Evolutionary conservation across 768 basidiomycete species (phyloP).

Genomic region (Phylloporus sp.): DNA sequence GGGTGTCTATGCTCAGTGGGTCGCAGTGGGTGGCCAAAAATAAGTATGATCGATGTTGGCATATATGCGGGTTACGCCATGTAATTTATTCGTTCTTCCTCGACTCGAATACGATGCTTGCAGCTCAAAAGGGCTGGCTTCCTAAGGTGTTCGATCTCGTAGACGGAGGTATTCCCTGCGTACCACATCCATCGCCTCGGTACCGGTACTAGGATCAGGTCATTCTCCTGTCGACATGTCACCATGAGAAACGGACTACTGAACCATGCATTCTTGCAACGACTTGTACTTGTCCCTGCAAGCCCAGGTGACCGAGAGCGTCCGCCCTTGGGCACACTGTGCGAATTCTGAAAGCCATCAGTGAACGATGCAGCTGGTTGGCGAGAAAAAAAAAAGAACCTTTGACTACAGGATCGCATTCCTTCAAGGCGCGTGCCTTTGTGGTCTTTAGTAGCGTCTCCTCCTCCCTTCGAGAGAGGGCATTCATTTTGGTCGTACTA

Average conservation of each 20-base stretch:
- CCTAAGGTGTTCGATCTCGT: slow-evolving; percentile 37
- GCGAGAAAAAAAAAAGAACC: slow-evolving; percentile 31
- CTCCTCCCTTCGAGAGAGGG: slow-evolving; percentile 83
- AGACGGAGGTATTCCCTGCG: slow-evolving; percentile 70
- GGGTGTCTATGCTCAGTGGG: slow-evolving; percentile 65
- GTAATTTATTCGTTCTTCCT: slow-evolving; percentile 7
- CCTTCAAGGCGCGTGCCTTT: slow-evolving; percentile 71
- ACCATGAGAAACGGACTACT: slow-evolving; percentile 51
- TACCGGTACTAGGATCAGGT: slow-evolving; percentile 49
- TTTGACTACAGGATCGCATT: slow-evolving; percentile 73
- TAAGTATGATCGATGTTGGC: slow-evolving; percentile 19
- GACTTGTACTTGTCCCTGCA: slow-evolving; percentile 64
- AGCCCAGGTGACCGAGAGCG: slow-evolving; percentile 80
- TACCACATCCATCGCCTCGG: slow-evolving; percentile 67
- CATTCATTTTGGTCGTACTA: slow-evolving; percentile 55
- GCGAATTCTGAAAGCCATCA: slow-evolving; percentile 60
- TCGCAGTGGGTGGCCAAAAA: slow-evolving; percentile 42
- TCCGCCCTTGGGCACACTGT: slow-evolving; percentile 74
- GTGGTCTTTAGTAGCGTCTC: slow-evolving; percentile 79
- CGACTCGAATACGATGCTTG: too few species aligned
- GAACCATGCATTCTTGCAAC: slow-evolving; percentile 74
- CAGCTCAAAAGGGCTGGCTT: not conserved
- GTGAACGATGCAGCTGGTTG: not conserved
- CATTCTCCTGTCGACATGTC: not conserved
- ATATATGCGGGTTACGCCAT: not conserved